Base-by-base conservation (phyloP, 83 land plant species). In the Isoetes engelmannii region DNA sequence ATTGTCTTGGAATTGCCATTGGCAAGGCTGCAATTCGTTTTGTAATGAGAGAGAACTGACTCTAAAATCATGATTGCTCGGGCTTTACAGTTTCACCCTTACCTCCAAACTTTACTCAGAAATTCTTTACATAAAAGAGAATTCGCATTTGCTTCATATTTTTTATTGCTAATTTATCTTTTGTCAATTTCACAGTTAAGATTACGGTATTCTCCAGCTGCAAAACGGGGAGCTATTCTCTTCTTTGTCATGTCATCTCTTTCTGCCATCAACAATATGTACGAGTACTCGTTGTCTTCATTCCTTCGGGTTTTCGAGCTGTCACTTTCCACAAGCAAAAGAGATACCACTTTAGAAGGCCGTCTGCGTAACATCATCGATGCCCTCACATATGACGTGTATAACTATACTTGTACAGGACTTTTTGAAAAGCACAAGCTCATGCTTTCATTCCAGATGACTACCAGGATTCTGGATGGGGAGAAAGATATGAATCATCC, bases 341-440 rank as follows among this genome's bases (percentile, higher is more conserved):
- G 64, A 37, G 67, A 69, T 41, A 15, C 45, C 15, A 73, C 81
- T 19, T 61, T 78, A 10, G 77, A 78, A 4, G 81, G 77, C 9
- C 81, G 81, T 7, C 72, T 78, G 19, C 46, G 49, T 7, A 78
- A 55, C 61, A 78, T 78, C 19, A 74, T 74, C 5, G 81, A 78
- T 61, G 78, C 81, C 9, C 69, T 78, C 13, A 78, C 81, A 5
- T 78, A 49, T 69, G 81, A 78, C 61, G 48, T 78, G 41, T 78
- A 78, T 57, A 78, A 74, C 12, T 78, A 78, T 47, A 69, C 78
- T n/a, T 78, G 81, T 45, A 78, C 77, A 4, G 73, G 81, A n/a
- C 77, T 78, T 6, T 78, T 78, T 63, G 81, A 74, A 45, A 78
- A 78, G 21, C 81, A 78, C 72, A 78, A 78, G 51, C 47, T 78